Evolutionary conservation across 139 green algal species (phyloP).

Genomic region (Micractinium conductrix): DNA sequence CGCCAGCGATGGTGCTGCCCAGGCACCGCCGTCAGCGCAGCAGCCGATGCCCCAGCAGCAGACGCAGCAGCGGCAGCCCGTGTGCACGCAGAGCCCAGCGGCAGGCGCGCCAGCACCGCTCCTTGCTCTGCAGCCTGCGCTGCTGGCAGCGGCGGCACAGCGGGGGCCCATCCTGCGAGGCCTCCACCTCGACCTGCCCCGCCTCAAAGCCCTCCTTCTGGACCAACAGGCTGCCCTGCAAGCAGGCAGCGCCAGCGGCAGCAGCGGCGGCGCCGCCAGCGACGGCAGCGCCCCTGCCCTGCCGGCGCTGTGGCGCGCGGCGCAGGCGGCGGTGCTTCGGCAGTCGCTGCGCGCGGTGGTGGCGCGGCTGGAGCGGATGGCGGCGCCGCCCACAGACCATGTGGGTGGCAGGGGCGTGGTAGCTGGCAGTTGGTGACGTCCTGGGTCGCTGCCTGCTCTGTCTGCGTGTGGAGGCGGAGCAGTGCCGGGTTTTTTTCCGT

Average conservation of each 20-base stretch:
- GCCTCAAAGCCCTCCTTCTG: neutral
- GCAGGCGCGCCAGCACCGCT: neutral
- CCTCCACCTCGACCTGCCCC: neutral
- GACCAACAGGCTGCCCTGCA: neutral
- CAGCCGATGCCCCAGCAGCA: neutral
- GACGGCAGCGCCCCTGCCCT: neutral
- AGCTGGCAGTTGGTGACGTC: neutral
- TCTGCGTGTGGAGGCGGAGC: neutral
- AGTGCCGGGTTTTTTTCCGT: neutral
- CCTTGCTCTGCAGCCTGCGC: neutral
- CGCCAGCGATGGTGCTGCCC: neutral
- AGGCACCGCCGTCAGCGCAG: no score
- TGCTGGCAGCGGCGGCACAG: neutral
- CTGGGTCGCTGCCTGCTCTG: neutral
- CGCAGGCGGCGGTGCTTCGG: slow-evolving; percentile 51
- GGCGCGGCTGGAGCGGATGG: slow-evolving; percentile 50
- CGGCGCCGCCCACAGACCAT: slow-evolving; percentile 54
- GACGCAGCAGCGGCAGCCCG: neutral
- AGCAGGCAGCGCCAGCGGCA: neutral
- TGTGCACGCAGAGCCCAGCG: neutral
- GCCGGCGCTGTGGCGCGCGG: slow-evolving; percentile 61
- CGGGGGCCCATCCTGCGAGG: neutral
- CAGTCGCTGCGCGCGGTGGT: slow-evolving; percentile 54
- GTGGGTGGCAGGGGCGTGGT: neutral
- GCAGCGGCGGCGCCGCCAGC: neutral